Evolutionary conservation across 2,329 filamentous ascomycete genomes (phyloP), one percentile per base, ranked within the genome.

Genomic region (Rutstroemia sp.): DNA sequence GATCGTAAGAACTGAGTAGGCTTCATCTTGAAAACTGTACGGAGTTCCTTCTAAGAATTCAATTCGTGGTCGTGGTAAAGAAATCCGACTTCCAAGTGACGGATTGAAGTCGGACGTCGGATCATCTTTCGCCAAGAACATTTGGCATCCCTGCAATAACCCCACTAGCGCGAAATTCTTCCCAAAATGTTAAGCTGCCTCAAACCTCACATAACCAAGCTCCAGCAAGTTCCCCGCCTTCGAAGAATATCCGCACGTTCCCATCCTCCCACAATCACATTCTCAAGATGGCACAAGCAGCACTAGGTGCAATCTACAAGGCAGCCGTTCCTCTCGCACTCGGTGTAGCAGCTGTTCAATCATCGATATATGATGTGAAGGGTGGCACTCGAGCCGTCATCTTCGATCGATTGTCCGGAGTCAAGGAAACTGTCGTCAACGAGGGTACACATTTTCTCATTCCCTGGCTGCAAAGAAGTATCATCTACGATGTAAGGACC

Each of bases 391-490:
- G 94, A 69, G 94, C 94, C 60, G 92, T 99, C 75, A 99, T 99
- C 78, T 99, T 99, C 79, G 95, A 99, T 79, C 82, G 94, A 63
- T 65, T 97, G 65, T 81, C 85, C 51, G 94, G 94, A 77, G 94
- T 99, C 63, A 92, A 95, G 79, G 92, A 99, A 65, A 77, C 81
- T 50, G 94, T 99, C 57, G 78, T 94, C 68, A 96, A 91, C 73
- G 94, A 99, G 77, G 94, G 94, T 70, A 99, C 94, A 56, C 94
- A 99, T 74, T 96, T 99, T 74, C 78, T 99, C 55, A 75, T 99
- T 39, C 94, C 94, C 7, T 99, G 94, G 94, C 77, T 99, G 71
- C 94, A 99, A 75, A 87, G 85, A 74, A 89, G 87, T 67, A 91
- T 99, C 76, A 80, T 95, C 72, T 99, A 95, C 73, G 94, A 99